phyloP scores from a whole-genome alignment of 352 stramenopile genomes.

The Phytopythium helicoides region DNA sequence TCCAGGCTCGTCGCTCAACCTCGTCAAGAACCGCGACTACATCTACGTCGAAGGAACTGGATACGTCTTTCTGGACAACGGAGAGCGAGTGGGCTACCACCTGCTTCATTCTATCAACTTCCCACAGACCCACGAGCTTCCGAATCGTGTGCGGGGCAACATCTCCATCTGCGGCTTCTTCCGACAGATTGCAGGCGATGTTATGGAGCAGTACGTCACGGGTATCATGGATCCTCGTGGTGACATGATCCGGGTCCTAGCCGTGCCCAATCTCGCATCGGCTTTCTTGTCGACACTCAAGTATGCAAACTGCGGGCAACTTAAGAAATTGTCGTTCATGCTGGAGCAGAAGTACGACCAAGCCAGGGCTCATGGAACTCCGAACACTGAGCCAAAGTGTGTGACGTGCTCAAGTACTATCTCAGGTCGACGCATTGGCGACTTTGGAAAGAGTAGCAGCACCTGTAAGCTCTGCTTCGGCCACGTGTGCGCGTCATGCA shows the following conservation, averaged over 20 bases:
- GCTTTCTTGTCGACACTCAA: conserved; percentile 9
- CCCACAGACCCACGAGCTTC: conserved; percentile 10
- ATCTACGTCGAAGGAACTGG: conserved; percentile 35
- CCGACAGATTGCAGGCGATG: conserved; percentile 6
- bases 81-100: conserved; percentile 32
- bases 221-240: conserved; percentile 17
- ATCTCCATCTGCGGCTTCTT: conserved; percentile 28
- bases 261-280: conserved; percentile 5
- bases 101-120: conserved; percentile 39
- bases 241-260: conserved; percentile 7
- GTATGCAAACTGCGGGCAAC: conserved; percentile 28
- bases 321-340: conserved; percentile 42
- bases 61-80: conserved; percentile 15
- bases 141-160: conserved; percentile 11
- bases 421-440: conserved; percentile 10
- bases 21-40: conserved; percentile 27
- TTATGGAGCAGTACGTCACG: conserved; percentile 28
- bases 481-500: conserved; percentile 30
- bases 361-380: background rate
- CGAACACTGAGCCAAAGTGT: conserved; percentile 5
- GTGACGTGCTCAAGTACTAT: conserved; percentile 19
- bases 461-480: conserved; percentile 21
- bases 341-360: conserved; percentile 7
- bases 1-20: conserved; percentile 9
- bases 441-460: conserved; percentile 12